A percentile compares a stretch with the other conserved stretches of the same genome.
phyloP scores from a whole-genome alignment of 768 basidiomycete species.

The Boletales sp. region DNA sequence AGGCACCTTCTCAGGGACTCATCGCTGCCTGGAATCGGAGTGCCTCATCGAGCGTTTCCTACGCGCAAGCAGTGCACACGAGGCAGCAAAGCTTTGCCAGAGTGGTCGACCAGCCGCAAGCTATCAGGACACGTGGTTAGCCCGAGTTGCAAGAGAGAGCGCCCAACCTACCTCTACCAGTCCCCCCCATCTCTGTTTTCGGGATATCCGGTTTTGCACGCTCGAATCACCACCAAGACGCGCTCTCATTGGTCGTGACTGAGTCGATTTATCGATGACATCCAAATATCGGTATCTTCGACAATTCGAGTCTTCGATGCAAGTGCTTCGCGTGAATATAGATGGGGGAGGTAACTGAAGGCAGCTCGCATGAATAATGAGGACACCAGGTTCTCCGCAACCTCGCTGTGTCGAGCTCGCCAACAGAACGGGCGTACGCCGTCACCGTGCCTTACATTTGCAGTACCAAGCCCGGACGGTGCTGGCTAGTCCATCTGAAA shows the following conservation, averaged over 20 bases:
- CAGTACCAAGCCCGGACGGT: no score
- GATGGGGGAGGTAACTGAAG: conserved; percentile 59
- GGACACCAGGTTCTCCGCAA: conserved; percentile 69
- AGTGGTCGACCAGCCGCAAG: conserved; percentile 78
- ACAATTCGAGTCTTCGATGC: conserved; percentile 71
- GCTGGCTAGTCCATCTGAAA: no score
- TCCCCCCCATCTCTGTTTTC: conserved; percentile 78
- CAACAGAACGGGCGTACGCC: conserved; percentile 56
- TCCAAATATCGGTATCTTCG: conserved; percentile 77
- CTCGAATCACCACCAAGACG: conserved; percentile 85
- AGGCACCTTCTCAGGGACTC: conserved; percentile 78
- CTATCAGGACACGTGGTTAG: conserved; percentile 39
- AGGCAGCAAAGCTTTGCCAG: conserved; percentile 91
- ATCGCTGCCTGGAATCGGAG: conserved; percentile 50
- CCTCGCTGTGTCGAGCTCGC: conserved; percentile 72
- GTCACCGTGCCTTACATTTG: no score
- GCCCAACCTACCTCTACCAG: conserved; percentile 61
- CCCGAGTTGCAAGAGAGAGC: conserved; percentile 44
- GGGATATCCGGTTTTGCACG: conserved; percentile 83
- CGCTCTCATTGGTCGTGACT: conserved; percentile 79
- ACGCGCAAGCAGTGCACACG: conserved; percentile 76
- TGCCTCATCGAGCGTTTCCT: conserved; percentile 80
- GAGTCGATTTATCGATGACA: conserved; percentile 76
- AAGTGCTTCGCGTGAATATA: conserved; percentile 61
- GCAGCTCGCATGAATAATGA: conserved; percentile 50